A percentile compares a stretch with the other conserved stretches of the same genome.
Evolutionary conservation across 2,329 filamentous ascomycete genomes (phyloP).

Genomic region (Claviceps spartinae): DNA sequence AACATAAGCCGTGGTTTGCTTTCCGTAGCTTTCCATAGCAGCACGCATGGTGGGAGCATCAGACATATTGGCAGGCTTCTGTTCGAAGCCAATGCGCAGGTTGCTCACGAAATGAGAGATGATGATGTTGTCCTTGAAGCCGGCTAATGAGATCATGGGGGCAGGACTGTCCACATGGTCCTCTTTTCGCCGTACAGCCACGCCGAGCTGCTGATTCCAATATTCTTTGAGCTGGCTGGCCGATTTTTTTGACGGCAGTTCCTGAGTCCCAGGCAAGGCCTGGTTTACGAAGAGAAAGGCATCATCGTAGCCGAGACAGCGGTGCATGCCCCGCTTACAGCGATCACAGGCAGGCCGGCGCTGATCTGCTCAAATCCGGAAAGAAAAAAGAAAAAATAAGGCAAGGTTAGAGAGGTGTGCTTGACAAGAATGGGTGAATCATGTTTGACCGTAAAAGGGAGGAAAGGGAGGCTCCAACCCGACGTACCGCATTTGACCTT

Average conservation of each 20-base stretch:
- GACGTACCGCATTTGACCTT: conserved; percentile 5
- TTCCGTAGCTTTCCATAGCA: conserved; percentile 3
- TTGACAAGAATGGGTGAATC: not conserved
- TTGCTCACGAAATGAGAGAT: conserved; percentile 6
- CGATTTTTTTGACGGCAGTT: conserved; percentile 5
- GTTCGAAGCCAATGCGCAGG: conserved; percentile 4
- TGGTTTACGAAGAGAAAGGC: conserved; percentile 5
- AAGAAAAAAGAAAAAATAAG: not conserved
- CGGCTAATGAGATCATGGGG: not conserved
- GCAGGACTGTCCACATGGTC: not conserved
- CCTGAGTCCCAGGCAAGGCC: conserved; percentile 3
- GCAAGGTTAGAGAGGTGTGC: not conserved
- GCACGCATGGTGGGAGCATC: conserved; percentile 7
- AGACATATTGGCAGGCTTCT: conserved; percentile 1
- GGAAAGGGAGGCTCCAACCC: not conserved
- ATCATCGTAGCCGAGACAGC: conserved; percentile 4
- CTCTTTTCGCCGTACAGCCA: not conserved
- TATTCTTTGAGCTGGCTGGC: conserved; percentile 4
- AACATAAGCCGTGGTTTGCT: conserved; percentile 5
- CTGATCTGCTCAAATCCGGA: not conserved
- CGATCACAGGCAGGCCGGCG: conserved; percentile 3
- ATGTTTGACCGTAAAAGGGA: not conserved
- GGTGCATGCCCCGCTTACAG: conserved; percentile 4
- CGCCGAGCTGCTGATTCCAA: conserved; percentile 3
- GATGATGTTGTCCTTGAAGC: conserved; percentile 7